A percentile compares a stretch with the other conserved stretches of the same genome.
Conservation (phyloP, 192 early-diverging fungal species). For the Backusella luteola region DNA sequence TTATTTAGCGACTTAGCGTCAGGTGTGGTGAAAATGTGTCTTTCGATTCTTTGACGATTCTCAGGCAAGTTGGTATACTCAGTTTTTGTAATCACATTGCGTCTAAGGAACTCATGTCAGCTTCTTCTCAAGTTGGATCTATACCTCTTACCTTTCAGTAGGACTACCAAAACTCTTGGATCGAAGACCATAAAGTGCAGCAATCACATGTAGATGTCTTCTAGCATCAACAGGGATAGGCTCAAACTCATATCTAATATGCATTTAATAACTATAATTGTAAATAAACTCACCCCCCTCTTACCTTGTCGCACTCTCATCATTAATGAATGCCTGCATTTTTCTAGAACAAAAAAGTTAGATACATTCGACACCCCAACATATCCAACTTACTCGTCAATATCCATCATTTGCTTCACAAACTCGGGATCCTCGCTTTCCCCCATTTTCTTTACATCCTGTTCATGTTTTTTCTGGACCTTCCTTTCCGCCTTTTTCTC, state of each 20-base stretch:
- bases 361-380: not conserved
- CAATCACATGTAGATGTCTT: conserved; percentile 45
- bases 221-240: conserved; percentile 43
- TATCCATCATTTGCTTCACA: not conserved
- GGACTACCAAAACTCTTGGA: conserved; percentile 46
- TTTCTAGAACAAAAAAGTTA: conserved; percentile 4
- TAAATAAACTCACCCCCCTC: not conserved
- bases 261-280: not conserved
- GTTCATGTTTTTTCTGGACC: not conserved
- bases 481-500: not conserved
- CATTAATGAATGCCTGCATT: conserved; percentile 26
- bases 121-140: no score
- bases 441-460: not conserved
- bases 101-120: not conserved
- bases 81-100: conserved; percentile 30
- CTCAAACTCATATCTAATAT: conserved; percentile 32
- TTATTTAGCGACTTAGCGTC: conserved; percentile 16
- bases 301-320: conserved; percentile 22
- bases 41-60: conserved; percentile 40
- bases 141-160: conserved; percentile 8
- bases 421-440: not conserved
- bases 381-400: not conserved
- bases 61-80: conserved; percentile 39
- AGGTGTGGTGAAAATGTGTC: conserved; percentile 34
- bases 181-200: conserved; percentile 43